Conservation (phyloP, 2,329 filamentous ascomycete genomes). For the Celoporthe dispersa region DNA sequence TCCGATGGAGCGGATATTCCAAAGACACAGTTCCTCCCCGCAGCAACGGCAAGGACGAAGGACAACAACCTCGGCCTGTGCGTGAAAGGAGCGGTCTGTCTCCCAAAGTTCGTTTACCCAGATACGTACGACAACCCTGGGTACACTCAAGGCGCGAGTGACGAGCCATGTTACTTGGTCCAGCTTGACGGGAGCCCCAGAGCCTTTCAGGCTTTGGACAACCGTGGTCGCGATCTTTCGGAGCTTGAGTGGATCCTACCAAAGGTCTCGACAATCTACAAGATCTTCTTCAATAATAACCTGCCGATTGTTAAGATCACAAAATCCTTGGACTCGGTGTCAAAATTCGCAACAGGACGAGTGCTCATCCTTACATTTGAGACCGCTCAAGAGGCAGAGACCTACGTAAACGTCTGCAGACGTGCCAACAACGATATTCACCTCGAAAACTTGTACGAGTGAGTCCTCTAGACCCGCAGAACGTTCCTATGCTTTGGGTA, state of each 20-base stretch:
- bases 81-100: conserved; percentile 23
- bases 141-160: background rate
- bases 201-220: conserved; percentile 14
- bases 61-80: background rate
- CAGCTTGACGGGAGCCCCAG: background rate
- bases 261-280: conserved; percentile 7
- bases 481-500: background rate
- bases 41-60: background rate
- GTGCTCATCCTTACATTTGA: conserved; percentile 14
- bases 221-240: background rate
- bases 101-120: conserved; percentile 20
- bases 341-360: background rate
- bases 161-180: conserved; percentile 4
- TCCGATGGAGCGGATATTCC: conserved; percentile 13
- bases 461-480: background rate
- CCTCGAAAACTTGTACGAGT: background rate
- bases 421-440: background rate
- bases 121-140: background rate
- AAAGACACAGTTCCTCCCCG: conserved; percentile 8
- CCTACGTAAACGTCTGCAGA: background rate
- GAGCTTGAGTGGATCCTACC: conserved; percentile 26
- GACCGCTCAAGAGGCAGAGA: conserved; percentile 22
- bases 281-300: background rate
- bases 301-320: conserved; percentile 13
- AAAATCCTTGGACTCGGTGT: background rate